Evolutionary conservation across 78 protist species (phyloP), one percentile per base, ranked within the genome.

Genomic region (Protostelium mycophagum): DNA sequence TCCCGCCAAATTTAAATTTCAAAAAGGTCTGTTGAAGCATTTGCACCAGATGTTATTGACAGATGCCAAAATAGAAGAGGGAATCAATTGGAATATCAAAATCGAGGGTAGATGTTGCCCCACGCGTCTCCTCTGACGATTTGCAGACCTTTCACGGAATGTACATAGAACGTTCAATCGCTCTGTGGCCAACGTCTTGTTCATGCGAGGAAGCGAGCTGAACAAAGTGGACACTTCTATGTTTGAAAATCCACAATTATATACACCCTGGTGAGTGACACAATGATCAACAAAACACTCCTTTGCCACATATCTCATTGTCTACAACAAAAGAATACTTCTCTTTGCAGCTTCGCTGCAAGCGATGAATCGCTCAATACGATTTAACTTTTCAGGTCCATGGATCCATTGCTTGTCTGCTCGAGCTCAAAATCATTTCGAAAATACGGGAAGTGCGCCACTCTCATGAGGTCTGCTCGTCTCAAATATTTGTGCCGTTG

Each of bases 21-120:
- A n/a, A n/a, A n/a, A n/a, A n/a, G n/a, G 23, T 5, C 85, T 88
- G 38, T 16, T 39, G 39, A 38, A 63, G 38, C 90, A 35, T 36
- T 37, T 83, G 1, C 86, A 36, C 38, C 38, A 38, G 25, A 83
- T 83, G 86, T 37, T 88, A 28, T 83, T 63, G 84, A 34, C 37
- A 37, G 34, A 88, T 34, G 84, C 84, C 35, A 34, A 31, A 37
- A 88, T 35, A 38, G 90, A 88, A 51, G 86, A 88, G 25, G 63
- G 86, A 37, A 84, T 88, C 83, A 36, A 85, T 16, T 86, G 88
- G 88, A 51, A 51, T 51, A 16, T 51, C 5, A 51, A 51, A 51
- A 51, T 51, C 73, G 73, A 51, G 16, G 73, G 73, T 51, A 16
- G 73, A 16, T 51, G 73, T 25, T 51, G 31, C 5, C 16, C 73